Conservation (phyloP, 2,329 filamentous ascomycete species). For the Dryadomyces quercivorus region DNA sequence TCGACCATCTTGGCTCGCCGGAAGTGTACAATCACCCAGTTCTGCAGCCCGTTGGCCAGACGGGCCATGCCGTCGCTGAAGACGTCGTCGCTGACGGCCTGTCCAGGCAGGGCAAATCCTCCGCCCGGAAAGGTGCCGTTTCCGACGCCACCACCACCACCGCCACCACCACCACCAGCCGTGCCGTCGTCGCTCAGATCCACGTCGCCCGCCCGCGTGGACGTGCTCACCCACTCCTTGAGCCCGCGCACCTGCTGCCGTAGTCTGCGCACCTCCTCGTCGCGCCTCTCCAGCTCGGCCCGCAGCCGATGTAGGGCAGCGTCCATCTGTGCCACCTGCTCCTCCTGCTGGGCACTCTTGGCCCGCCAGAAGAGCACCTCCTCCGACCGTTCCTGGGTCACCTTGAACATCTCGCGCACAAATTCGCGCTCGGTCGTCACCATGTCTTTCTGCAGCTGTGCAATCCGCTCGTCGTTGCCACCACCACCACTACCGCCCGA, state of each 20-base stretch:
- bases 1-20: slow-evolving; percentile 30
- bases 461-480: slow-evolving; percentile 37
- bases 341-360: slow-evolving; percentile 28
- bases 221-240: slow-evolving; percentile 60
- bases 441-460: slow-evolving; percentile 39
- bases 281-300: not conserved
- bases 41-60: slow-evolving; percentile 56
- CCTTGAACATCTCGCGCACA: slow-evolving; percentile 36
- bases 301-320: not conserved
- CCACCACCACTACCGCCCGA: too few species aligned
- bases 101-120: not conserved
- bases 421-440: slow-evolving; percentile 41
- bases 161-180: too few species aligned
- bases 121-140: too few species aligned
- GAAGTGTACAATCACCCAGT: slow-evolving; percentile 63
- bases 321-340: not conserved
- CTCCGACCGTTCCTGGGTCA: slow-evolving; percentile 42
- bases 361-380: slow-evolving; percentile 45
- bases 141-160: too few species aligned
- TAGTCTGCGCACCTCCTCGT: slow-evolving; percentile 18
- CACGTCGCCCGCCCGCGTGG: slow-evolving; percentile 50
- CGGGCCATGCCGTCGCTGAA: slow-evolving; percentile 49
- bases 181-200: too few species aligned
- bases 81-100: slow-evolving; percentile 51
- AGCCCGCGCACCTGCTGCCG: slow-evolving; percentile 51